Base-by-base conservation (phyloP, 345 rosid genomes). In the Leavenworthia alabamica region DNA sequence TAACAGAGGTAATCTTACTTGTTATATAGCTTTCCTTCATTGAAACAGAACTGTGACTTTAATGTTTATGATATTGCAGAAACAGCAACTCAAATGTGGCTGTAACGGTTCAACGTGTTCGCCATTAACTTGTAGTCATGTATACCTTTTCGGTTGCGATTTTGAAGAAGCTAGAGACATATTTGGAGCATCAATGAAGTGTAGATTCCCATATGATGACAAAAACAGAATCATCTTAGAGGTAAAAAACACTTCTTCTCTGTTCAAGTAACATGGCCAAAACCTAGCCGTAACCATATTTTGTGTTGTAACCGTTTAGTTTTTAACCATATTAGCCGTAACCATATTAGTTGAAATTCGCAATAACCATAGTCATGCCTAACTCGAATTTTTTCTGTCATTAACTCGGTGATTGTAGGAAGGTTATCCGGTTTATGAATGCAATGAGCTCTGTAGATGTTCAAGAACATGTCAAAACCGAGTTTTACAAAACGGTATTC, bases 351-450 rank as follows among this genome's bases (percentile, higher is more conserved):
- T n/a, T n/a, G n/a, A n/a, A n/a, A n/a, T n/a, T n/a, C n/a, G n/a
- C n/a, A n/a, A n/a, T n/a, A n/a, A n/a, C n/a, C n/a, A n/a, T n/a
- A n/a, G n/a, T n/a, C n/a, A n/a, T n/a, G n/a, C n/a, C n/a, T n/a
- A n/a, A n/a, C n/a, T n/a, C n/a, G n/a, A n/a, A n/a, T n/a, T n/a
- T n/a, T n/a, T n/a, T n/a, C n/a, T n/a, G n/a, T n/a, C n/a, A n/a
- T n/a, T n/a, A n/a, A n/a, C n/a, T n/a, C n/a, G n/a, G n/a, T n/a
- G n/a, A n/a, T n/a, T 80, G 79, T 80, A 94, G 99, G 97, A 88
- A 79, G 97, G 99, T 70, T 90, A 94, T 72, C 89, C 92, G 55
- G 93, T 94, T 67, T 90, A 94, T 56, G 99, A 94, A 84, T 94
- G 99, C 81, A 94, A 83, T 78, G 72, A 46, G 23, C 69, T 76